Conservation (phyloP, 371 early-diverging fungal genomes). For the Rhizomucor miehei region DNA sequence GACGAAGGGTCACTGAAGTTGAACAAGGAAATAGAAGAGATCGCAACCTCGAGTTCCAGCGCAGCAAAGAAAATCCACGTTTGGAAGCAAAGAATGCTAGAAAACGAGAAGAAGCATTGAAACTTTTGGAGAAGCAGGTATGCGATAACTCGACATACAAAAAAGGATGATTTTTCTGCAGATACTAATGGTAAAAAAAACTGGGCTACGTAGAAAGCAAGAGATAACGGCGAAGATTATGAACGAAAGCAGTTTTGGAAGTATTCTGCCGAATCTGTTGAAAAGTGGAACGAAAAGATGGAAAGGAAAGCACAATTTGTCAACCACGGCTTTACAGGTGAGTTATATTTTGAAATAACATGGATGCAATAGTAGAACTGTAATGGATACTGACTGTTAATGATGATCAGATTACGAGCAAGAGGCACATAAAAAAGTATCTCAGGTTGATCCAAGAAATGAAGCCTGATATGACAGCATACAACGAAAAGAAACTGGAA, state of each 20-base stretch:
- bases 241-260: conserved; percentile 79
- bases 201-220: conserved; percentile 52
- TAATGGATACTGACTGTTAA: too few relatives aligned
- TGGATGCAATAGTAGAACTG: too few relatives aligned
- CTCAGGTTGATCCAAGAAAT: conserved; percentile 70
- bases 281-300: conserved; percentile 83
- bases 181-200: too few relatives aligned
- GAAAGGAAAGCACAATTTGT: conserved; percentile 59
- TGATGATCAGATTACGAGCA: conserved; percentile 75
- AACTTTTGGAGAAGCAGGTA: conserved; percentile 58
- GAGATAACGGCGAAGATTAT: conserved; percentile 76
- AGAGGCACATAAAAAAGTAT: conserved; percentile 85
- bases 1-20: conserved; percentile 53
- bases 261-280: conserved; percentile 86
- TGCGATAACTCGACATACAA: too few relatives aligned
- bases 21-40: conserved; percentile 76
- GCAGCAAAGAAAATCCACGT: conserved; percentile 67
- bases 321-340: conserved; percentile 85
- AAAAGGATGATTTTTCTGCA: too few relatives aligned
- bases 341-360: background rate
- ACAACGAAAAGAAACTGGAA: conserved; percentile 65
- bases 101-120: conserved; percentile 74
- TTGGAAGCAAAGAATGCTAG: conserved; percentile 63
- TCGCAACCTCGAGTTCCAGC: conserved; percentile 76
- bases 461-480: conserved; percentile 79